Evolutionary conservation across 108 stramenopile genomes (phyloP).

Genomic region (Cafeteria roenbergensis): DNA sequence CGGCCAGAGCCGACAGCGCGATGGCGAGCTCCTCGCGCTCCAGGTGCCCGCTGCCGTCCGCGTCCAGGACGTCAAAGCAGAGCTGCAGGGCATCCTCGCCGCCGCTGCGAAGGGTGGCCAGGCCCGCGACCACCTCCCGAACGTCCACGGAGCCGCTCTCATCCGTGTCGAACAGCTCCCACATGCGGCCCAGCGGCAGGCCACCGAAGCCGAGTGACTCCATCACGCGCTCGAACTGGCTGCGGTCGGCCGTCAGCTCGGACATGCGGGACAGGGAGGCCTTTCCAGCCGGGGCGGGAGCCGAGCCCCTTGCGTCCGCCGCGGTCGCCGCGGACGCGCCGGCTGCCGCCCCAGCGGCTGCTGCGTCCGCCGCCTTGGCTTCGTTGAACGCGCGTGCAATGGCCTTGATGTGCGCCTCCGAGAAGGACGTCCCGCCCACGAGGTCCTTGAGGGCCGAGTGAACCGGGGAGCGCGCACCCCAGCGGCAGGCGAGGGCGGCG

Average conservation of each 20-base stretch:
- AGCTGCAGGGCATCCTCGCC: not conserved
- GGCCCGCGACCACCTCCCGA: slow-evolving; percentile 8
- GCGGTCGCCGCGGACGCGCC: too few species aligned
- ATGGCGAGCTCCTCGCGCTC: slow-evolving; percentile 3
- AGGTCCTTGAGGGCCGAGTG: not conserved
- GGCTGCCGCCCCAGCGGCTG: too few species aligned
- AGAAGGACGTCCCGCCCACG: not conserved
- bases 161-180: slow-evolving; percentile 2
- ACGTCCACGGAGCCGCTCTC: not conserved
- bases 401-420: not conserved
- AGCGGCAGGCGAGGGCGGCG: slow-evolving; percentile 3
- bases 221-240: not conserved
- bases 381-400: too few species aligned
- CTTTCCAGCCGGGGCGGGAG: too few species aligned
- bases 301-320: too few species aligned
- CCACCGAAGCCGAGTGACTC: not conserved
- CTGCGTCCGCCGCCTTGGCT: too few species aligned
- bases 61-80: slow-evolving; percentile 10
- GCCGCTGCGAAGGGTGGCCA: not conserved
- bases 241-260: not conserved
- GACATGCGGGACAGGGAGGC: too few species aligned
- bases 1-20: not conserved
- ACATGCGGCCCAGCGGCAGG: not conserved
- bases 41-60: not conserved
- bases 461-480: not conserved